Evolutionary conservation across 2,329 filamentous ascomycete species (phyloP), one percentile per base, ranked within the genome.

Genomic region (Penicillium capsulatum): DNA sequence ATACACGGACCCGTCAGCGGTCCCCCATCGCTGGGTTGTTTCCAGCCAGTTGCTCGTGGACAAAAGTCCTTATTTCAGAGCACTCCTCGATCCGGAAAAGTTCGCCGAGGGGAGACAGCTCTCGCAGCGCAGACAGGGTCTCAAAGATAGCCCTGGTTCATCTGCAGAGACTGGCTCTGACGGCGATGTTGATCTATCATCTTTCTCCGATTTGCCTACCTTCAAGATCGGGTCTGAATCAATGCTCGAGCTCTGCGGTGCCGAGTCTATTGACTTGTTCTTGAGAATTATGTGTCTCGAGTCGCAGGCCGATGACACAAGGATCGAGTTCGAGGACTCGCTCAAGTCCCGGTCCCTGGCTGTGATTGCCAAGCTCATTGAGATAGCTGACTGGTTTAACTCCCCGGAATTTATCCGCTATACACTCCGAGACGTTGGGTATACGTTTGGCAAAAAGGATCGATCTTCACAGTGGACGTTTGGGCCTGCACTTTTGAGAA

Each of bases 51-150:
- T 47, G 26, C 49, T 70, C 10, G 58, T 48, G 15, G 32, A 44
- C 14, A 59, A 59, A 5, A 69, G 65, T 33, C 56, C 58, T 4
- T 71, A 70, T 30, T 70, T 70, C 35, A 44, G 55, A 14, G 63
- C 57, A 14, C 49, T 70, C 9, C 48, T 71, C 11, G 66, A 70
- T 24, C 61, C 65, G 2, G 49, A 58, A 10, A 70, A 70, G 38
- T 70, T 71, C 38, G 55, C 55, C 2, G 68, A 70, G 43, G 67
- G 68, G 4, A 57, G 56, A 33, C 34, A 51, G 3, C 52, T 70
- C 36, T 50, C 58, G 16, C 56, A 59, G 19, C 56, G 61, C 19
- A 52, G 60, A 45, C 32, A 52, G 44, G 37, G 38, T 6, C 42
- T 40, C 29, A 36, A 34, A 26, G 32, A 39, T 10, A 17, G 22